Evolutionary conservation across 2,329 filamentous ascomycete genomes (phyloP), one percentile per base, ranked within the genome.

Genomic region (Colletotrichum phormii): DNA sequence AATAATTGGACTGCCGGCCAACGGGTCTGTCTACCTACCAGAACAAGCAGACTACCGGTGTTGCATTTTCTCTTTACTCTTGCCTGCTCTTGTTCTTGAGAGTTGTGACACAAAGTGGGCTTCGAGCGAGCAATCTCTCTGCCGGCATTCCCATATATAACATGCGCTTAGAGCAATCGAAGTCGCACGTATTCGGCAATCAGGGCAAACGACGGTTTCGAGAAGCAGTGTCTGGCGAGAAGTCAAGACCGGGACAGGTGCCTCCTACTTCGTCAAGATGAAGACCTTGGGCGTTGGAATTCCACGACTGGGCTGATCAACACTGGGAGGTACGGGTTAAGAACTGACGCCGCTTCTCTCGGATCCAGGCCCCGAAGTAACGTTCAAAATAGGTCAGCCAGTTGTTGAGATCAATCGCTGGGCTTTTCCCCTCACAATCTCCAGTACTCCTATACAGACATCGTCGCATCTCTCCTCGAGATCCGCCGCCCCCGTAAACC

Each of bases 381-480:
- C 8, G 4, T 22, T 49, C 8, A 22, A 49, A 22, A 11, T 18
- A 22, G 9, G 3, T 49, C 18, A 18, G 18, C 4, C 42, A 1
- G 8, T 1, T 18, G n/a, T n/a, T 8, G 1, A 18, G 42, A 22
- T 4, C 42, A 22, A 49, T 49, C 42, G 0, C 42, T 9, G n/a
- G 42, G 1, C 42, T 1, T 49, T 22, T 49, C 18, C 4, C 7
- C 9, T 11, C 42, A 49, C n/a, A 18, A 8, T 22, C 18, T n/a
- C 9, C 18, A 49, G 1, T 49, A 5, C 0, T n/a, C 4, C 42
- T 49, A 0, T 1, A 5, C 4, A 7, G 18, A n/a, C 18, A n/a
- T 9, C 7, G 9, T 9, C 7, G 18, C 42, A 1, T 18, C 18
- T 11, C 42, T 49, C 18, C 42, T 22, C 18, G 0, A 2, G 1